A percentile compares a stretch with the other conserved stretches of the same genome.
phyloP scores from a whole-genome alignment of 116 monocot genomes.

The Phalaenopsis hybrid region DNA sequence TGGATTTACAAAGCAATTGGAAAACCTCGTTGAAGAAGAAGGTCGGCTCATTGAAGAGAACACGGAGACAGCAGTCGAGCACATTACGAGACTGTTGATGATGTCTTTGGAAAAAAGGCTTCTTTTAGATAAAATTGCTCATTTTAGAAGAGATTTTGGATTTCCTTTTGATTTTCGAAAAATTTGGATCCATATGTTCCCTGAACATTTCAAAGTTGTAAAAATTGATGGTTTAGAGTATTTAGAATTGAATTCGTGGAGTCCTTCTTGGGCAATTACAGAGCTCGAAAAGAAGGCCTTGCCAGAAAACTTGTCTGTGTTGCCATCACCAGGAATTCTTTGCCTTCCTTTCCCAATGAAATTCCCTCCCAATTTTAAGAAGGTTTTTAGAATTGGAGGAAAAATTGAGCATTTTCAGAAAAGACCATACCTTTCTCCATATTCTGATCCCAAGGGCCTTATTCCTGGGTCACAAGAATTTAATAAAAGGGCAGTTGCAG shows the following conservation, averaged over 20 bases:
- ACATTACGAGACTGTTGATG: slow-evolving; percentile 73
- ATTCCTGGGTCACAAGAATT: slow-evolving; percentile 65
- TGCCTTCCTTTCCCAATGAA: slow-evolving; percentile 73
- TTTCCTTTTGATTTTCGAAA: slow-evolving; percentile 57
- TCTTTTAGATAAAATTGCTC: slow-evolving; percentile 63
- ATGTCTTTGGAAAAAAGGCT: slow-evolving; percentile 77
- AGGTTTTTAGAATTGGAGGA: slow-evolving; percentile 45
- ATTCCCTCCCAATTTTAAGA: slow-evolving; percentile 64
- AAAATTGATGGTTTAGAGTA: slow-evolving; percentile 48
- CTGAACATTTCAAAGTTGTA: slow-evolving; percentile 55
- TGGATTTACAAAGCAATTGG: slow-evolving; percentile 48
- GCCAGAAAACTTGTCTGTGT: background rate
- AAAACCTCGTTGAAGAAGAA: slow-evolving; percentile 56
- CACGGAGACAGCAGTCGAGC: slow-evolving; percentile 40
- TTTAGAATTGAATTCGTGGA: slow-evolving; percentile 74
- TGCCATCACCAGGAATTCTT: slow-evolving; percentile 38
- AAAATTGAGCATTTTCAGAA: slow-evolving; percentile 75
- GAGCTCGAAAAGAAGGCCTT: slow-evolving; percentile 57
- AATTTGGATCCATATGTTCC: slow-evolving; percentile 66
- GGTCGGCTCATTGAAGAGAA: slow-evolving; percentile 36
- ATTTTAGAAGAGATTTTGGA: slow-evolving; percentile 76
- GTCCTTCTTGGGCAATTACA: slow-evolving; percentile 70
- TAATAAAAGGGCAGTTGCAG: slow-evolving; percentile 72
- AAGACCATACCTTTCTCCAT: slow-evolving; percentile 59
- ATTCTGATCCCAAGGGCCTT: slow-evolving; percentile 52